Evolutionary conservation across 2,329 filamentous ascomycete species (phyloP).

Genomic region (Beauveria bassiana): DNA sequence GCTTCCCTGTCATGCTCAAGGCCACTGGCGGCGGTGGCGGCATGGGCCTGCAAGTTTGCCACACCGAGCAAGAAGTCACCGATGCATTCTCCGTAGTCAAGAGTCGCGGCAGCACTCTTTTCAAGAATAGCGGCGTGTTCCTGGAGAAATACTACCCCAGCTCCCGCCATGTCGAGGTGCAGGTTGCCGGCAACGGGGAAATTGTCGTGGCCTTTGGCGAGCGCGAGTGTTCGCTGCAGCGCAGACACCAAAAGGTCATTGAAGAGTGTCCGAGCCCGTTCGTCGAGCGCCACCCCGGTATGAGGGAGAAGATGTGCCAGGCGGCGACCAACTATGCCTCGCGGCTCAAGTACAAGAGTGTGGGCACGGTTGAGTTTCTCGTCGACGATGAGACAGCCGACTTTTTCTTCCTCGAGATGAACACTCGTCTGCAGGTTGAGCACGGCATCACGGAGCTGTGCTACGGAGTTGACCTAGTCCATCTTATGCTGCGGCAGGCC

Average conservation of each 20-base stretch:
- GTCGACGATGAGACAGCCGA: constrained; percentile 22
- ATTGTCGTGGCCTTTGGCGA: constrained; percentile 30
- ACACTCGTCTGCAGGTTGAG: constrained; percentile 36
- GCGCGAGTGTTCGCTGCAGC: constrained; percentile 37
- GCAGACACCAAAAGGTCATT: constrained; percentile 39
- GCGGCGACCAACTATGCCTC: not conserved
- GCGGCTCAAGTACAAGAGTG: constrained; percentile 23
- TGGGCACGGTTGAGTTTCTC: constrained; percentile 34
- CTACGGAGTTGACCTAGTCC: constrained; percentile 65
- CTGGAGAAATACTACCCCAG: constrained; percentile 30
- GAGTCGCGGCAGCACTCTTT: constrained; percentile 9
- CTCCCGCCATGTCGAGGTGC: constrained; percentile 36
- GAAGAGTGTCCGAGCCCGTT: constrained; percentile 26
- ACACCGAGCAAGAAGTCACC: not conserved
- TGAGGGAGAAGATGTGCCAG: not conserved
- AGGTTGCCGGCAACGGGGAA: constrained; percentile 35
- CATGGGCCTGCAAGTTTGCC: constrained; percentile 17
- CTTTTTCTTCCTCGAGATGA: constrained; percentile 38
- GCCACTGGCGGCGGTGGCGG: constrained; percentile 35
- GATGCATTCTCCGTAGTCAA: not conserved
- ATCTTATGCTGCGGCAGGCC: constrained; percentile 34
- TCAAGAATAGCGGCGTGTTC: constrained; percentile 23
- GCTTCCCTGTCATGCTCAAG: constrained; percentile 28
- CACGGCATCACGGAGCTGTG: constrained; percentile 61
- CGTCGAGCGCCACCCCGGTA: not conserved